Conservation (phyloP, 768 basidiomycete genomes). For the Pulveroboletus sp. region DNA sequence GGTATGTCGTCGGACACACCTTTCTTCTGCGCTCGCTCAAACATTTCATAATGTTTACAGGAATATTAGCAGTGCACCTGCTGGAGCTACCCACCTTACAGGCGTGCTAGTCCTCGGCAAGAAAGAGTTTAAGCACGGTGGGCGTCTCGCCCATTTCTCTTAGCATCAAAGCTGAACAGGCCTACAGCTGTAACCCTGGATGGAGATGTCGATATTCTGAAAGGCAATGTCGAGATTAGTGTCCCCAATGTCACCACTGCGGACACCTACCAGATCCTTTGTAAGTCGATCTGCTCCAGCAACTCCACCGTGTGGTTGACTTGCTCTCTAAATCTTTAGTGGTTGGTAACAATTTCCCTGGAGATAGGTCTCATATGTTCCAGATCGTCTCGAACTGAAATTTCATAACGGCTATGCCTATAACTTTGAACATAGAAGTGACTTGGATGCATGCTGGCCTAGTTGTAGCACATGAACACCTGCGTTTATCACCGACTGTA, state of each 20-base stretch:
- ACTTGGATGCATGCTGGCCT: no score
- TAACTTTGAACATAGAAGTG: no score
- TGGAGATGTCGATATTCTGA: constrained; percentile 25
- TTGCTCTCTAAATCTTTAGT: no score
- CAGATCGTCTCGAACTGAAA: no score
- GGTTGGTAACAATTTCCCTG: no score
- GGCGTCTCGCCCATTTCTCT: constrained; percentile 16
- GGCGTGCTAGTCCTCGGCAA: constrained; percentile 30
- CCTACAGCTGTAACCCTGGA: constrained; percentile 25
- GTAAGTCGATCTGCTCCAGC: constrained; percentile 17
- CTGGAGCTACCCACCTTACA: constrained; percentile 30
- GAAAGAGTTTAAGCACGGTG: constrained; percentile 15
- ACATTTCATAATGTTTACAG: constrained; percentile 18
- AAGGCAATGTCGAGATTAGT: constrained; percentile 22
- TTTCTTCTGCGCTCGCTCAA: not conserved
- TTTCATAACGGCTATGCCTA: no score
- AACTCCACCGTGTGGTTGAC: constrained; percentile 5
- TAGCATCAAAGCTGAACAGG: constrained; percentile 2
- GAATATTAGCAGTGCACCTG: constrained; percentile 28
- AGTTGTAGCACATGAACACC: no score
- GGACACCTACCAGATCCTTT: constrained; percentile 33
- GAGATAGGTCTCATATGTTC: no score
- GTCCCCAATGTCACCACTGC: constrained; percentile 31
- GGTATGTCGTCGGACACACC: constrained; percentile 22
- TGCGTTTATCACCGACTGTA: no score